phyloP scores from a whole-genome alignment of 257 asterid species.

The Solanum pimpinellifolium region DNA sequence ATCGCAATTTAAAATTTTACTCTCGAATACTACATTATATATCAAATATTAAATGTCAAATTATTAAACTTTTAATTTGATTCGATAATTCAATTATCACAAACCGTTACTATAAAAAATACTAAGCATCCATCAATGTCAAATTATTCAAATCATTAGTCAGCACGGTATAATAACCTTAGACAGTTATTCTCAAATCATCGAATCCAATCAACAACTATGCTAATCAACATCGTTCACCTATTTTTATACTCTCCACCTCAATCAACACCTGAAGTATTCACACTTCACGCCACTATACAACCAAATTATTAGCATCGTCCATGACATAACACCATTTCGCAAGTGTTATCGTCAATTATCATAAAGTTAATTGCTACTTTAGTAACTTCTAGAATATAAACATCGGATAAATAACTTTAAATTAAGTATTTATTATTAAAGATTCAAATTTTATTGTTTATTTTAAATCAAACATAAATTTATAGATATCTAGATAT shows the following conservation, averaged over 20 bases:
- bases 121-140: neutral
- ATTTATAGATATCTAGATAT: no score
- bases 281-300: neutral
- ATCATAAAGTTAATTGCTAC: no score
- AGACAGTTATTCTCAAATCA: neutral
- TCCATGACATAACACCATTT: neutral
- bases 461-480: no score
- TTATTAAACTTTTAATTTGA: no score
- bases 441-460: no score
- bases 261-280: neutral
- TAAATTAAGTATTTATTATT: no score
- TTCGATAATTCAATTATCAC: neutral
- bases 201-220: neutral
- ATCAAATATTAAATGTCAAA: no score
- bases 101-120: neutral
- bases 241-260: neutral
- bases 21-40: neutral
- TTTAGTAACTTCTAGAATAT: no score
- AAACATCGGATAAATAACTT: no score
- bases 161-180: no score
- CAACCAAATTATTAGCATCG: neutral
- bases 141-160: neutral
- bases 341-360: no score
- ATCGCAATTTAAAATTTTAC: neutral
- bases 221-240: no score